Evolutionary conservation across 2,329 filamentous ascomycete genomes (phyloP), one percentile per base, ranked within the genome.

Genomic region (Pestalotiopsis sp.): DNA sequence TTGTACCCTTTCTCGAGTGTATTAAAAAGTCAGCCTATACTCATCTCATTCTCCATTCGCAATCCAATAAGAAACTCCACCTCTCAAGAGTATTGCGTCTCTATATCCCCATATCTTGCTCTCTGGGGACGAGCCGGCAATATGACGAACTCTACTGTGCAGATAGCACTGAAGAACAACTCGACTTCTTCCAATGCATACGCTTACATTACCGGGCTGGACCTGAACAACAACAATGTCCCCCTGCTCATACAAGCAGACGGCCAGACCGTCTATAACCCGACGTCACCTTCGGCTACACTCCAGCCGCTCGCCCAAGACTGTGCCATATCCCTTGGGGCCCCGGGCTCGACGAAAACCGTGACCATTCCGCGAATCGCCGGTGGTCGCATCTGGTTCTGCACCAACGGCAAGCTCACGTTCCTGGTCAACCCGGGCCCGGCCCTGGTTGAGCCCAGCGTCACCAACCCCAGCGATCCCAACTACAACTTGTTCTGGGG

Each of bases 341-440:
- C 82, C 0, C 83, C 89, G 0, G 91, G 91, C 6, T 81, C 83
- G 57, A 87, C 85, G 0, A 86, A 82, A 35, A 87, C 82, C 2
- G 82, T 92, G 26, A 89, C 86, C 1, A 88, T 94, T 69, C 92
- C 92, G 11, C 89, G 89, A 69, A 84, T 94, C 30, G 90, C 87
- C 3, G 91, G 91, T 24, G 91, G 88, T 1, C 86, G 92, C 65
- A 88, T 94, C 76, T 94, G 91, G 89, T 91, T 93, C 78, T 88
- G 84, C 67, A 82, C 87, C 68, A 86, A 86, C 71, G 80, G 80
- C 58, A 85, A 85, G 44, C 83, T 94, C 62, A 88, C 84, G 1
- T 94, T 94, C 78, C 81, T 88, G 13, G 78, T 94, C 65, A 94
- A 94, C 77, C 90, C 88, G 30, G 89, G 88, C 17, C 89, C 92